phyloP scores from a whole-genome alignment of 805 yeast species.

The Monosporozyma aerobia region DNA sequence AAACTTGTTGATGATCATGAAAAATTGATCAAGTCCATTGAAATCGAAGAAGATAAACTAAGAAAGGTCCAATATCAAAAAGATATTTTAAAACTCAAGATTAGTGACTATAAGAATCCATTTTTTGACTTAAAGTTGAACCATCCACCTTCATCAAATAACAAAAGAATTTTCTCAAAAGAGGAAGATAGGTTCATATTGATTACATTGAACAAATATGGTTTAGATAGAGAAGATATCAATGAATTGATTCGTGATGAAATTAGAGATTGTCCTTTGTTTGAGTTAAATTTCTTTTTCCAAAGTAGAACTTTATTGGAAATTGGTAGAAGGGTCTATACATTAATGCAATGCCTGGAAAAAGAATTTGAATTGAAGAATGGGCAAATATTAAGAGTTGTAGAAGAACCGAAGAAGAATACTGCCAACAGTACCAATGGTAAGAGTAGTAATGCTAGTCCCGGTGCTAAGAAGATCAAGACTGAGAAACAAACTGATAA shows the following conservation, averaged over 20 bases:
- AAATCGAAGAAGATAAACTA: conserved; percentile 80
- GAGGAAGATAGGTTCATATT: conserved; percentile 88
- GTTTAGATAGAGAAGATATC: conserved; percentile 69
- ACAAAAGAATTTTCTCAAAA: conserved; percentile 58
- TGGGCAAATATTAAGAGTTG: background rate
- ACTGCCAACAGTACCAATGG: background rate
- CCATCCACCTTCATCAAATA: conserved; percentile 55
- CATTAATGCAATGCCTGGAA: conserved; percentile 65
- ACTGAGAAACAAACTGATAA: background rate
- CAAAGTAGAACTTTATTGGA: conserved; percentile 75
- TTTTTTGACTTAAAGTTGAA: conserved; percentile 67
- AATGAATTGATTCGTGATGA: conserved; percentile 73
- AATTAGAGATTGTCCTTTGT: conserved; percentile 65
- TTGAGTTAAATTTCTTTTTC: conserved; percentile 83
- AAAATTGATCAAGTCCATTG: conserved; percentile 68
- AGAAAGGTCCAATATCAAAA: conserved; percentile 58
- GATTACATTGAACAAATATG: conserved; percentile 68
- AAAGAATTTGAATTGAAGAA: conserved; percentile 39
- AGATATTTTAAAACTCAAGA: conserved; percentile 69
- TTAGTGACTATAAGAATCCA: conserved; percentile 67
- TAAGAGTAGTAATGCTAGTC: background rate
- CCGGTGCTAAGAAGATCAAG: background rate
- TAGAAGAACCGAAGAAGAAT: background rate
- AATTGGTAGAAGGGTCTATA: conserved; percentile 71
- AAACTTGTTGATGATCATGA: conserved; percentile 84